phyloP scores from a whole-genome alignment of 352 stramenopile genomes.

The Phytophthora nicotianae region DNA sequence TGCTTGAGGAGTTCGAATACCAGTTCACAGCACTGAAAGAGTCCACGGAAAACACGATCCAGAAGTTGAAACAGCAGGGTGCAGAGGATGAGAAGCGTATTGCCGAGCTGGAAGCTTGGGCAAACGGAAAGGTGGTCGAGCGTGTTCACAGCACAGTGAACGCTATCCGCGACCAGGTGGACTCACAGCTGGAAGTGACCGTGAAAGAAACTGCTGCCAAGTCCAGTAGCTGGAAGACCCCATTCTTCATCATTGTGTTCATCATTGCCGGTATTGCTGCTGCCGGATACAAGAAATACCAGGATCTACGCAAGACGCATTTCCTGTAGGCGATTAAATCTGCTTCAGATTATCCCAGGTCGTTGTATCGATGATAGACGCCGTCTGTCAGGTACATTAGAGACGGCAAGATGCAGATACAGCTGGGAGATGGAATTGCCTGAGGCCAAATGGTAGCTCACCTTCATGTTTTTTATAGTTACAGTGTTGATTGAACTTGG shows the following conservation, averaged over 20 bases:
- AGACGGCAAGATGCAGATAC: conserved; percentile 27
- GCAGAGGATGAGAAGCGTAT: conserved; percentile 73
- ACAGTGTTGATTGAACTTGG: too few relatives aligned
- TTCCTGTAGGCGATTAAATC: conserved; percentile 58
- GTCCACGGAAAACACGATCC: conserved; percentile 82
- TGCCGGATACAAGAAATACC: conserved; percentile 88
- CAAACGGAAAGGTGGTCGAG: conserved; percentile 61
- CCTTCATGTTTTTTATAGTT: conserved; percentile 17
- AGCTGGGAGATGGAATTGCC: conserved; percentile 25
- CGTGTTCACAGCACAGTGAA: conserved; percentile 60
- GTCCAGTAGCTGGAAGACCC: conserved; percentile 79
- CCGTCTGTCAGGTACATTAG: conserved; percentile 30
- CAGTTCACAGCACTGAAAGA: conserved; percentile 85
- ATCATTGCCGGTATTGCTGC: conserved; percentile 62
- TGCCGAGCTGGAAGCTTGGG: conserved; percentile 71
- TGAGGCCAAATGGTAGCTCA: conserved; percentile 34
- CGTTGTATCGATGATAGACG: conserved; percentile 24
- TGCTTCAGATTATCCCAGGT: conserved; percentile 12
- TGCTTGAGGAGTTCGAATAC: conserved; percentile 88
- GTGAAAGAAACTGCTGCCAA: conserved; percentile 78
- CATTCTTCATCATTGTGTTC: conserved; percentile 81
- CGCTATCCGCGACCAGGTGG: conserved; percentile 69
- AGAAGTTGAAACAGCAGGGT: conserved; percentile 78
- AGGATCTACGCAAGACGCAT: conserved; percentile 87
- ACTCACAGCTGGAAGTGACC: conserved; percentile 69